These are phyloP conservation scores for Mikania micrantha DNA, from an alignment of 129 eudicot genomes.

Conservation along the genomic window DNA sequence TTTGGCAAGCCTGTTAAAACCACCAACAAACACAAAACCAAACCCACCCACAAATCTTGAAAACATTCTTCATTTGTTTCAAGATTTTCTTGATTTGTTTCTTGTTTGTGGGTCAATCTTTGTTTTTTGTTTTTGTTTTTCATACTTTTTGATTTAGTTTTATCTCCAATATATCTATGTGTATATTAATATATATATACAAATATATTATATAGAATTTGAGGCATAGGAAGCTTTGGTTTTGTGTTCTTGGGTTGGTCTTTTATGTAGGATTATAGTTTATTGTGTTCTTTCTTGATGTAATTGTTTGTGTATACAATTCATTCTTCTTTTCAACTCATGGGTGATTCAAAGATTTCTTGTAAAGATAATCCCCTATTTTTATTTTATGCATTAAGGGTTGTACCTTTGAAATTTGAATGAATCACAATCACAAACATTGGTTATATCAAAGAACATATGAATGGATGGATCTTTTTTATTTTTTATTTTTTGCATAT, in stretches of 20 bases:
- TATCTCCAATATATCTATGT: constrained; percentile 22
- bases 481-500: not conserved
- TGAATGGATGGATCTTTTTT: not conserved
- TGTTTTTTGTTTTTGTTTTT: constrained; percentile 10
- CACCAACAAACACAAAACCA: constrained; percentile 29
- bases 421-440: constrained; percentile 24
- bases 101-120: constrained; percentile 26
- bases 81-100: constrained; percentile 17
- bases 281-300: constrained; percentile 28
- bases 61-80: constrained; percentile 13
- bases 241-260: constrained; percentile 25
- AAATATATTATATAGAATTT: constrained; percentile 15
- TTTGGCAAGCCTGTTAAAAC: constrained; percentile 53
- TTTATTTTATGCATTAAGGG: constrained; percentile 15
- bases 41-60: constrained; percentile 30
- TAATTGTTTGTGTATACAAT: constrained; percentile 38
- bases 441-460: not conserved
- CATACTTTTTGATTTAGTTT: constrained; percentile 23
- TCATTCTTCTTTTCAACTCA: constrained; percentile 29
- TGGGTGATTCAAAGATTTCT: constrained; percentile 19
- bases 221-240: constrained; percentile 21
- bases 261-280: not conserved
- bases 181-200: constrained; percentile 2
- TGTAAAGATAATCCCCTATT: constrained; percentile 17
- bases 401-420: constrained; percentile 19